Evolutionary conservation across 2,329 filamentous ascomycete species (phyloP).

Genomic region (Ophiostoma ulmi): DNA sequence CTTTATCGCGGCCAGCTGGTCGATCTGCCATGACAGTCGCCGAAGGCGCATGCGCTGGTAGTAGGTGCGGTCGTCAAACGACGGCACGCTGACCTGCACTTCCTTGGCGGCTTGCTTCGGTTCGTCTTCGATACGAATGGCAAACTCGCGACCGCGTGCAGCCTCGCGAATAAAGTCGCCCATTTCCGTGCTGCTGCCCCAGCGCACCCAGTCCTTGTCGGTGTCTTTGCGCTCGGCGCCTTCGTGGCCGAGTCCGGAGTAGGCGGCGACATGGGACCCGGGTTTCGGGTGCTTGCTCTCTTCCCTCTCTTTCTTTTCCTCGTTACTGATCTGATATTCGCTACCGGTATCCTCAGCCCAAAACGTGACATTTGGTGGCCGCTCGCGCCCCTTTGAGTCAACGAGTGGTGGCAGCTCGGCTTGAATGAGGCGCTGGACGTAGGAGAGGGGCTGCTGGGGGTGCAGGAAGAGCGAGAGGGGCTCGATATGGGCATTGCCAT

Average conservation of each 20-base stretch:
- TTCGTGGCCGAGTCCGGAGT: conserved; percentile 65
- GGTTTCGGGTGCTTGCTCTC: not conserved
- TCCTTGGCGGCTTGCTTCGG: conserved; percentile 37
- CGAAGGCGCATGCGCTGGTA: conserved; percentile 74
- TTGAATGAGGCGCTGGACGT: conserved; percentile 83
- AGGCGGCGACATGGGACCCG: conserved; percentile 55
- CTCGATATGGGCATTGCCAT: conserved; percentile 51
- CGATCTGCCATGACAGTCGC: conserved; percentile 64
- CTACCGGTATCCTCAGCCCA: conserved; percentile 70
- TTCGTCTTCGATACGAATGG: conserved; percentile 70
- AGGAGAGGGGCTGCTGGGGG: conserved; percentile 84
- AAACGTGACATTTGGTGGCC: conserved; percentile 70
- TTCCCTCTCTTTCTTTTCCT: not conserved
- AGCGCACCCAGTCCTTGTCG: conserved; percentile 69
- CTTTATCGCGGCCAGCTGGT: conserved; percentile 67
- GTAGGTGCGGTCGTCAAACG: conserved; percentile 84
- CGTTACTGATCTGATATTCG: not conserved
- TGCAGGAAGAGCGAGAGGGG: conserved; percentile 81
- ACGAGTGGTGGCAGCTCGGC: conserved; percentile 71
- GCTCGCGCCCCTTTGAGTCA: conserved; percentile 56
- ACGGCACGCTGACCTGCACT: conserved; percentile 75
- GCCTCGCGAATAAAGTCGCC: conserved; percentile 93
- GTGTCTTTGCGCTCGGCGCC: conserved; percentile 38
- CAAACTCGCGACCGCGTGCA: conserved; percentile 76
- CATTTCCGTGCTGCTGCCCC: conserved; percentile 83